Conservation (phyloP, 352 stramenopile species). For the Globisporangium nodosum region DNA sequence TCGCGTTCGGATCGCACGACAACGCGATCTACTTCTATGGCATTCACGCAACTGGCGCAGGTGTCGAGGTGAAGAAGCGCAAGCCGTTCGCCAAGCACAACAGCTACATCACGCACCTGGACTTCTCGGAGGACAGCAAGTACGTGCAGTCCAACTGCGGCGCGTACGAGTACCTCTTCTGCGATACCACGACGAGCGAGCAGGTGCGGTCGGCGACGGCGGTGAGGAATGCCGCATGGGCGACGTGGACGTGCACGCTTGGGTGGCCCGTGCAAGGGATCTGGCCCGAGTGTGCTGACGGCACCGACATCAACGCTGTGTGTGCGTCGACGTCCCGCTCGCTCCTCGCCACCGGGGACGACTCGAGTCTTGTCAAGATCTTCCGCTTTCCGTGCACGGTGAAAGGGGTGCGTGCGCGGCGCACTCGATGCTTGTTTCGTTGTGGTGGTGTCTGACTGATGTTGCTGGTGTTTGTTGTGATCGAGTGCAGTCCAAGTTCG, state of each 20-base stretch:
- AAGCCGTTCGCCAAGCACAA: slow-evolving; percentile 78
- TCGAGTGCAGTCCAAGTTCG: slow-evolving; percentile 37
- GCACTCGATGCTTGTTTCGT: neutral
- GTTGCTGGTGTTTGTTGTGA: neutral
- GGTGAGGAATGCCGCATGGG: slow-evolving; percentile 79
- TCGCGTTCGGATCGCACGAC: slow-evolving; percentile 71
- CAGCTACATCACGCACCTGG: slow-evolving; percentile 81
- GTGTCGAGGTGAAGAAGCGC: slow-evolving; percentile 38
- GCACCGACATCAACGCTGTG: slow-evolving; percentile 80
- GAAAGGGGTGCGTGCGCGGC: slow-evolving; percentile 37
- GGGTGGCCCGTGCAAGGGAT: slow-evolving; percentile 91
- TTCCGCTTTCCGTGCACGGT: slow-evolving; percentile 83
- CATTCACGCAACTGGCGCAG: slow-evolving; percentile 9
- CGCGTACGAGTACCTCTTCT: slow-evolving; percentile 91
- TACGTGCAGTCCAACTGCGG: slow-evolving; percentile 76
- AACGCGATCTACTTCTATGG: slow-evolving; percentile 67
- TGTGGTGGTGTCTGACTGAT: neutral
- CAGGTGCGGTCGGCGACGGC: slow-evolving; percentile 80
- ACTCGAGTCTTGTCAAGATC: slow-evolving; percentile 78
- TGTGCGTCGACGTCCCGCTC: slow-evolving; percentile 61
- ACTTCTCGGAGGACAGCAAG: slow-evolving; percentile 69
- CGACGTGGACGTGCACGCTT: slow-evolving; percentile 86
- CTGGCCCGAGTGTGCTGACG: slow-evolving; percentile 74
- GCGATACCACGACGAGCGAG: slow-evolving; percentile 69
- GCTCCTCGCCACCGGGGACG: slow-evolving; percentile 75